These are phyloP conservation scores for Pseudocercospora crystallina DNA, from an alignment of 2,329 filamentous ascomycete genomes.

Conservation along the genomic window DNA sequence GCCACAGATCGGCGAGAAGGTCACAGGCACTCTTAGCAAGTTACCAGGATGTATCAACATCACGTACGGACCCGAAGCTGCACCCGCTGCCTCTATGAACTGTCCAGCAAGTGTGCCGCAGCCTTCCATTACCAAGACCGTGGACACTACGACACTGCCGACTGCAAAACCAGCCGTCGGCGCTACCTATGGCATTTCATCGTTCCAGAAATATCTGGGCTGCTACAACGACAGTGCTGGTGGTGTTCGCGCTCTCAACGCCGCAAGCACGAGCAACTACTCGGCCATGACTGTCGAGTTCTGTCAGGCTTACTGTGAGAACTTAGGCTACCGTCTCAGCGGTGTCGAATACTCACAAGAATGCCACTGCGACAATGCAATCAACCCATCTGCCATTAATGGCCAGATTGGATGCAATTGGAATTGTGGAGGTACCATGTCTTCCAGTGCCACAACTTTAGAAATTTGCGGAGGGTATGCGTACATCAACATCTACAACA, in stretches of 20 bases:
- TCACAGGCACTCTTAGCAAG: conserved; percentile 30
- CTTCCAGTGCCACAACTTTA: conserved; percentile 22
- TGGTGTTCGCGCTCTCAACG: conserved; percentile 29
- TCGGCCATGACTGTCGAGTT: conserved; percentile 35
- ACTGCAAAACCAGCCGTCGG: conserved; percentile 31
- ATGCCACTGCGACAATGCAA: conserved; percentile 36
- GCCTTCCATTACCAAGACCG: conserved; percentile 29
- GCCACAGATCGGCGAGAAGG: conserved; percentile 32
- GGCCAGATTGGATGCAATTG: conserved; percentile 25
- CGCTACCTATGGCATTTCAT: conserved; percentile 23
- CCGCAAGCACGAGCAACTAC: conserved; percentile 24
- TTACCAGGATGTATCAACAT: conserved; percentile 39
- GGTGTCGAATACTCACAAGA: conserved; percentile 36
- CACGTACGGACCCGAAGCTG: conserved; percentile 32
- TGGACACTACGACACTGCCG: conserved; percentile 31
- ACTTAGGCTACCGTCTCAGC: conserved; percentile 30
- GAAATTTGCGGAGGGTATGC: conserved; percentile 34
- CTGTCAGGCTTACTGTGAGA: conserved; percentile 35
- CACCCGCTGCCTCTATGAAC: conserved; percentile 30
- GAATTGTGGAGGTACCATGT: conserved; percentile 31
- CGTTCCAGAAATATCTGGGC: conserved; percentile 33
- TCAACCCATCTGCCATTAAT: conserved; percentile 30
- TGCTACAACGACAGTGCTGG: conserved; percentile 37
- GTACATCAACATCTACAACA: conserved; percentile 36
- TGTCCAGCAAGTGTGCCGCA: conserved; percentile 26